Evolutionary conservation across 805 yeast genomes (phyloP).

Genomic region (Yarrowia porcina): DNA sequence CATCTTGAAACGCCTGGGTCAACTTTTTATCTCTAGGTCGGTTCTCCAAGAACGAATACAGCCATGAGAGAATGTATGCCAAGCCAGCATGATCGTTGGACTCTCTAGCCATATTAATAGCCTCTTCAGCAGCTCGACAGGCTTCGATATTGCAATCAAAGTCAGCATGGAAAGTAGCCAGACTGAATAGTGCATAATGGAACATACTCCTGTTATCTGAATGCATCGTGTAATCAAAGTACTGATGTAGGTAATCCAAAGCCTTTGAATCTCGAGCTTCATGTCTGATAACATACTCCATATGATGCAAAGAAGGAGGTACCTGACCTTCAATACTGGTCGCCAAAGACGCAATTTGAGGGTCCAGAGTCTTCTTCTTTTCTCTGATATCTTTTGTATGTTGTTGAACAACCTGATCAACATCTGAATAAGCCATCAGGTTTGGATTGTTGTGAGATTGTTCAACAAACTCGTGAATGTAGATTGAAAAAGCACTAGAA

Average conservation of each 20-base stretch:
- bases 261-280: constrained; percentile 55
- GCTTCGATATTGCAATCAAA: constrained; percentile 69
- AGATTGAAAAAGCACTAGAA: neutral
- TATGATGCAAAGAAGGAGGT: constrained; percentile 52
- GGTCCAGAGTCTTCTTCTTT: constrained; percentile 46
- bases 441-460: constrained; percentile 2
- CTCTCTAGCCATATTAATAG: constrained; percentile 83
- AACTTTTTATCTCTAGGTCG: constrained; percentile 53
- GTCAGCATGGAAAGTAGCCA: constrained; percentile 67
- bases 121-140: constrained; percentile 75
- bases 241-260: constrained; percentile 53
- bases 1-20: constrained; percentile 35
- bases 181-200: constrained; percentile 70
- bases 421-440: constrained; percentile 19
- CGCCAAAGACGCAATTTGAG: constrained; percentile 42
- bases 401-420: constrained; percentile 30
- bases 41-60: constrained; percentile 63
- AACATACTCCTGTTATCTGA: constrained; percentile 60
- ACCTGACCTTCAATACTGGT: constrained; percentile 38
- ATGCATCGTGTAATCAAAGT: constrained; percentile 74
- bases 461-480: constrained; percentile 7
- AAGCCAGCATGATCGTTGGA: constrained; percentile 71
- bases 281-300: constrained; percentile 58
- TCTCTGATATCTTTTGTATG: constrained; percentile 48
- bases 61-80: constrained; percentile 54